phyloP scores from a whole-genome alignment of 2,329 filamentous ascomycete genomes.

The Fusarium camptoceras region DNA sequence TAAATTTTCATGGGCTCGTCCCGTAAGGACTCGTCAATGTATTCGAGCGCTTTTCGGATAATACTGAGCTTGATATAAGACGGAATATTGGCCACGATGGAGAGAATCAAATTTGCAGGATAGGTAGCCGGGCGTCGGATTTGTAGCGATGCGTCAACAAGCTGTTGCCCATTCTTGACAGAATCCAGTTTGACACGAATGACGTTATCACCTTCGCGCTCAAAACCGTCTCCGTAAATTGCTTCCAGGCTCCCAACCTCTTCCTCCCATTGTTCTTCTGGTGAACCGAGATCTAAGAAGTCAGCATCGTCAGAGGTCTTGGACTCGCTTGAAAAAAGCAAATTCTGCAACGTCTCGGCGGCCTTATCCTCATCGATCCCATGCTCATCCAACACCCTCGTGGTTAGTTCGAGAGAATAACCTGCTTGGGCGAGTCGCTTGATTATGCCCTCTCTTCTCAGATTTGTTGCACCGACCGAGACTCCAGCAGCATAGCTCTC shows the following conservation, averaged over 20 bases:
- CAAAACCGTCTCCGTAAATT: conserved; percentile 83
- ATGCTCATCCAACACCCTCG: conserved; percentile 77
- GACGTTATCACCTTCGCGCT: conserved; percentile 67
- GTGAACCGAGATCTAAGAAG: conserved; percentile 61
- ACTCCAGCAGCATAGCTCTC: conserved; percentile 93
- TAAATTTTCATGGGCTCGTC: conserved; percentile 93
- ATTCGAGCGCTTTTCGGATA: conserved; percentile 78
- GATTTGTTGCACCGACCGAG: conserved; percentile 82
- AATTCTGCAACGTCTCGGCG: conserved; percentile 80
- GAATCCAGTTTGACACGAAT: conserved; percentile 77
- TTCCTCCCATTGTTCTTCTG: conserved; percentile 81
- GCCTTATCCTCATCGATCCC: conserved; percentile 79
- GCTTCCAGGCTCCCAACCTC: conserved; percentile 86
- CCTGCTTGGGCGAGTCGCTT: conserved; percentile 85
- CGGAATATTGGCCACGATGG: conserved; percentile 77
- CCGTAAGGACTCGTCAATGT: conserved; percentile 76
- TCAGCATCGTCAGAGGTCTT: conserved; percentile 48
- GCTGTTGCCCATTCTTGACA: conserved; percentile 62
- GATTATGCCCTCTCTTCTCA: conserved; percentile 83
- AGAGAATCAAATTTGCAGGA: conserved; percentile 76
- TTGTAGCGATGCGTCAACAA: conserved; percentile 69
- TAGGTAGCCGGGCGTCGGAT: conserved; percentile 81
- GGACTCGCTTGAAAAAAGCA: conserved; percentile 47
- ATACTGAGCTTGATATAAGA: conserved; percentile 95
- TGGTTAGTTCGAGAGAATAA: conserved; percentile 86